Base-by-base conservation (phyloP, 495 filamentous ascomycete genomes). In the Geopyxis carbonaria region DNA sequence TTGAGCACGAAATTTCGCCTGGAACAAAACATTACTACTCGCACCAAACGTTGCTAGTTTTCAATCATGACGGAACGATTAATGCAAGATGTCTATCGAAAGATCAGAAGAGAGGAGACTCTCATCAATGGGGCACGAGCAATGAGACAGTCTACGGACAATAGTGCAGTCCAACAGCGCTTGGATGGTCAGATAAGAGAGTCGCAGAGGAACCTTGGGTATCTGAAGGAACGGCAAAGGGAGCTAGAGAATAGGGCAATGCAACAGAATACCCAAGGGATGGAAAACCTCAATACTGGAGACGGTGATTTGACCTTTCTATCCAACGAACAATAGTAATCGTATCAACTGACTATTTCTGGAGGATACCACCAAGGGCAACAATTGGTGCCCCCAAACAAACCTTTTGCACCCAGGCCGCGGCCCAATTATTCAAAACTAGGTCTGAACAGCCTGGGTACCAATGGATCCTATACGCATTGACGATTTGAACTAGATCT, bases 91-190 rank as follows among this genome's bases (percentile, higher is more conserved):
- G 81, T 95, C 65, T 73, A 78, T 64, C 78, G 75, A 64, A 95
- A 99, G 81, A 94, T 95, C 62, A 84, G 94, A 68, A 73, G 89
- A 59, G 91, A 99, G 61, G 85, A 87, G 68, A 78, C 78, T 51
- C 73, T 99, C 48, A 89, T 99, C 68, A 77, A 81, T 60, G 85
- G 81, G 48, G 91, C 91, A 37, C 82, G 82, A 57, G 71, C 78
- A 42, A 92, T 99, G 81, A 78, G 85, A 66, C 80, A 83, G 64
- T 83, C 86, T 53, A 93, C 87, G 51, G 75, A 82, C 62, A 95
- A 99, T 59, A 77, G 80, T 40, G 64, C 73, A 40, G 85, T 95
- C 43, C 80, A 85, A 51, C 80, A 85, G 45, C 73, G 80, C 43
- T 73, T 89, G 49, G 87, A 95, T 45, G 75, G 73, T 38, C 80